phyloP scores from a whole-genome alignment of 148 eudicot species.

The Cornus controversa region DNA sequence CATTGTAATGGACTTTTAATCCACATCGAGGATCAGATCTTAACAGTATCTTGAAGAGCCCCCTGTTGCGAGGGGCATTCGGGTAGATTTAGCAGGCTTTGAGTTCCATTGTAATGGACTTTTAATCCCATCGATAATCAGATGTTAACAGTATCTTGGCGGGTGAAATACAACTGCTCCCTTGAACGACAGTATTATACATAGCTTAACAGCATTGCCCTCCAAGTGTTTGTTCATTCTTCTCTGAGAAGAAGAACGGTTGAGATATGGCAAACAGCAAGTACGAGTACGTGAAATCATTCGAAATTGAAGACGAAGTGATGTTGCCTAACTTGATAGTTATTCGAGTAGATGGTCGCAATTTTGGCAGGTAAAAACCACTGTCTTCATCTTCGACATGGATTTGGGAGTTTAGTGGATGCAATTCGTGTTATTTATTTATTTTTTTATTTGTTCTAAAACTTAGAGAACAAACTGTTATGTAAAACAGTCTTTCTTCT shows the following conservation, averaged over 20 bases:
- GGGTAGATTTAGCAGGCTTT: too few relatives aligned
- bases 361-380: constrained; percentile 49
- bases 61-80: too few relatives aligned
- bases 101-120: too few relatives aligned
- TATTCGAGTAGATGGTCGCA: constrained; percentile 50
- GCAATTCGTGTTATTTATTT: too few relatives aligned
- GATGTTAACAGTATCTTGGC: neutral
- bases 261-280: constrained; percentile 85
- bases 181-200: too few relatives aligned
- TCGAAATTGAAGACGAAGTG: constrained; percentile 66
- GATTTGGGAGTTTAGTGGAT: neutral
- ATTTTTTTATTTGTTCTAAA: too few relatives aligned
- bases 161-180: neutral
- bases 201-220: neutral
- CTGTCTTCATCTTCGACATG: neutral
- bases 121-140: too few relatives aligned
- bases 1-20: too few relatives aligned
- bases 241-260: neutral
- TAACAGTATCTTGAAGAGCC: too few relatives aligned
- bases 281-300: constrained; percentile 79
- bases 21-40: too few relatives aligned
- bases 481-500: too few relatives aligned
- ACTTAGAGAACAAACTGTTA: neutral
- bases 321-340: constrained; percentile 61
- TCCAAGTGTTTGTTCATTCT: neutral